Evolutionary conservation across 164 flowering plant species (phyloP), one percentile per base, ranked within the genome.

Genomic region (Piper longum): DNA sequence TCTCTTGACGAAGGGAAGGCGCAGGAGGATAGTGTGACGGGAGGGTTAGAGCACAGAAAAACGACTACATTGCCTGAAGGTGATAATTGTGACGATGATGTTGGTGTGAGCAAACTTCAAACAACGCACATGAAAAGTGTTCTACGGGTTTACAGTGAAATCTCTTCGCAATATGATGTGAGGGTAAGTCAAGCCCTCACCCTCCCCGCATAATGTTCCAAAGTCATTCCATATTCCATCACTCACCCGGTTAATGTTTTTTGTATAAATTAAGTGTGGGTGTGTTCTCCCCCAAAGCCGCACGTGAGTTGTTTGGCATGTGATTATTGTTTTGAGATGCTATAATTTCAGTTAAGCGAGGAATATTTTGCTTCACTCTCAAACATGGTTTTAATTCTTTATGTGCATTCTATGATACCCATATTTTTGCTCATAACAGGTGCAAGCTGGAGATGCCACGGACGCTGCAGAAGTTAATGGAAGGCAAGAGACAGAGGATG

Each of bases 401-500:
- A 0, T 4, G 7, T 55, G 4, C 7, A 16, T 17, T 55, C 5
- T 55, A 55, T 55, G 57, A 17, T 54, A 2, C 57, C 48, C 14
- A 65, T 58, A 73, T 26, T 26, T 26, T 26, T 26, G 2, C 36
- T 26, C 36, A 26, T 26, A 26, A 26, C 36, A 71, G 66, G 82
- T 79, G 71, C 36, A 19, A 43, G 61, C 48, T 44, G 16, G 41
- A 41, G 66, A 2, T 1, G 66, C 40, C 14, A 39, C 4, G 36
- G 19, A n/a, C 19, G 61, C 16, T 5, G 48, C 16, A 4, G 61
- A 44, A 57, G 77, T 66, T 14, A 72, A 69, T 73, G 82, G 61
- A 77, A 43, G 87, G 79, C 59, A 63, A 66, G 41, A 64, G 41
- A 7, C 62, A 54, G 42, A 79, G 19, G 80, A 66, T 41, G 81